Base-by-base conservation (phyloP, 345 rosid genomes). In the Populus simonii region DNA sequence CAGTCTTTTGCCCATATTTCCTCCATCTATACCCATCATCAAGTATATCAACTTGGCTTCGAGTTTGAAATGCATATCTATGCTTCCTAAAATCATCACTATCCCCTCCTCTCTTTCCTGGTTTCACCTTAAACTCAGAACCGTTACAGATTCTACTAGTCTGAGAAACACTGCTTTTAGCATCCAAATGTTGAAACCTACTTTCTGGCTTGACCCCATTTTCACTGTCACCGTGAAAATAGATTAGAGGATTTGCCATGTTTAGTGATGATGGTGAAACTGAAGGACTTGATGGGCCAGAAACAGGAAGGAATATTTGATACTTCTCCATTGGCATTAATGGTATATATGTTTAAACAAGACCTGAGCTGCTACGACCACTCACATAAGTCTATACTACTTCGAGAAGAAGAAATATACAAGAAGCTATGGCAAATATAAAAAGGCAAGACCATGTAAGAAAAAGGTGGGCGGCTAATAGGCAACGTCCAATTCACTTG, bases 21-120 rank as follows among this genome's bases (percentile, higher is more conserved):
- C 89, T 85, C 88, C 89, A 87, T 49, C 89, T 74, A 78, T 87
- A 87, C 1, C 90, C 88, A 82, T 87, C 88, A 80, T 87, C 90
- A 8, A 87, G 84, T 55, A 87, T 82, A 51, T 87, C 90, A 80
- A 87, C 81, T 35, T 75, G 84, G 57, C 87, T 87, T 41, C 82
- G 83, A 18, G 90, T 87, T 74, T 87, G 82, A 76, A 87, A 87
- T 29, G 90, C 90, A 68, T 43, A 83, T 71, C 81, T 83, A 36
- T 82, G 90, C 79, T 72, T 87, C 72, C n/a, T 83, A 33, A 3
- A 67, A 57, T 36, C 79, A 69, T 68, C 78, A 2, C 35, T 68
- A 2, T 73, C 66, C 74, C 68, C 82, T 25, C 31, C 80, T 72
- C 55, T 80, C 76, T 75, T 75, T 29, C 36, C 73, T 23, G 33